Evolutionary conservation across 2,329 filamentous ascomycete species (phyloP), one percentile per base, ranked within the genome.

Genomic region (Xylariaceae sp.): DNA sequence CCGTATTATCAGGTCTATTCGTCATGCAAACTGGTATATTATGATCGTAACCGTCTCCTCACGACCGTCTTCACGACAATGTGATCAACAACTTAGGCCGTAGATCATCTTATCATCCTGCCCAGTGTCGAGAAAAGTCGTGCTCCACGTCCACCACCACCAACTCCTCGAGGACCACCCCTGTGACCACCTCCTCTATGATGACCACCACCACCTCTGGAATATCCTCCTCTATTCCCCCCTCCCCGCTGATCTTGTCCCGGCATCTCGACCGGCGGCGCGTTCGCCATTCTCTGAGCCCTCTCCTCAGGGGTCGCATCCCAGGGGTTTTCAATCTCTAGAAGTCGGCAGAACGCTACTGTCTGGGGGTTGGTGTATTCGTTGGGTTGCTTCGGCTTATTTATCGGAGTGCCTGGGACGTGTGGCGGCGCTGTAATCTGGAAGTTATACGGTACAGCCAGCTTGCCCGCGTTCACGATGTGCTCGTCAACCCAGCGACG

Each of bases 361-460:
- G 92, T 97, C 75, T 97, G 93, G 10, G 88, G 87, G 70, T 94
- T 97, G 3, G 85, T 90, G 71, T 93, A 93, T 74, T 97, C 92
- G 1, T 79, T 77, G 1, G 92, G 90, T 71, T 86, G 82, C n/a
- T 86, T 78, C 0, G 78, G 68, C 0, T 85, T 82, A 23, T 77
- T 78, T 64, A 87, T 82, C 0, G 85, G 82, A 5, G 80, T 75
- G 0, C 78, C 76, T 0, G 78, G 75, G 0, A 78, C 79, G 64
- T 92, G 88, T 1, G 86, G 78, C 1, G 91, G 88, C 2, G 92
- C 92, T 0, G 90, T 96, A 23, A 80, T 71, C 30, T 76, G 76
- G 72, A 97, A 99, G 70, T 96, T 90, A 5, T 88, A 76, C 0
- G 92, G 93, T 4, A 99, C 82, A 0, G 75, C 73, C 59, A 96